Evolutionary conservation across 2,329 filamentous ascomycete genomes (phyloP), one percentile per base, ranked within the genome.

Genomic region (Massarina eburnea): DNA sequence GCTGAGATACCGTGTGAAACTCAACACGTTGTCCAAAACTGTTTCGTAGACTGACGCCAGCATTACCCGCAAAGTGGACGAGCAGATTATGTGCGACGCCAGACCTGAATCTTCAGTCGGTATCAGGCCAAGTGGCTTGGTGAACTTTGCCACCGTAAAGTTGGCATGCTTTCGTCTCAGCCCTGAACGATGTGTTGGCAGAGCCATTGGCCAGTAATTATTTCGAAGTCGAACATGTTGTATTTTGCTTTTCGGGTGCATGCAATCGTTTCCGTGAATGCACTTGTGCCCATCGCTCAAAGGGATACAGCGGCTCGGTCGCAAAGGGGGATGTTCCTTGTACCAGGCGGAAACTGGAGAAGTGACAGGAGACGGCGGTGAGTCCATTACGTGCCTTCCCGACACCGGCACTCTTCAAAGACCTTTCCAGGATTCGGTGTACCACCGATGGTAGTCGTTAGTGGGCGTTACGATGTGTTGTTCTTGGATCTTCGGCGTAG

Each of bases 241-340:
- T 14, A 14, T 30, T 20, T 27, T 8, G 9, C n/a, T 14, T 4
- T 8, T 37, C 15, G 19, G 19, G 17, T n/a, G n/a, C 12, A n/a
- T 19, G 20, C 8, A 20, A 10, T 21, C 34, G 34, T 37, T 8
- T 8, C 22, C 18, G 34, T n/a, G 12, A 32, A 37, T 42, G 44
- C 44, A 39, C 33, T 46, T 36, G 27, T 46, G 44, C 44, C 44
- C 44, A 46, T 26, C 41, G 10, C 34, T 21, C 4, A 29, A 24
- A 7, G 26, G 32, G 22, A 15, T 10, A 8, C 17, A 34, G 36
- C 14, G 36, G 14, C 8, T 18, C n/a, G 8, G n/a, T 21, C 10
- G n/a, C 9, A 18, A 39, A 21, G 32, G 19, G 29, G 39, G 44
- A 39, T 39, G 27, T 42, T 42, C 44, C 44, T 34, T 46, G 44